phyloP scores from a whole-genome alignment of 805 yeast species.

The Candida lessepsii region DNA sequence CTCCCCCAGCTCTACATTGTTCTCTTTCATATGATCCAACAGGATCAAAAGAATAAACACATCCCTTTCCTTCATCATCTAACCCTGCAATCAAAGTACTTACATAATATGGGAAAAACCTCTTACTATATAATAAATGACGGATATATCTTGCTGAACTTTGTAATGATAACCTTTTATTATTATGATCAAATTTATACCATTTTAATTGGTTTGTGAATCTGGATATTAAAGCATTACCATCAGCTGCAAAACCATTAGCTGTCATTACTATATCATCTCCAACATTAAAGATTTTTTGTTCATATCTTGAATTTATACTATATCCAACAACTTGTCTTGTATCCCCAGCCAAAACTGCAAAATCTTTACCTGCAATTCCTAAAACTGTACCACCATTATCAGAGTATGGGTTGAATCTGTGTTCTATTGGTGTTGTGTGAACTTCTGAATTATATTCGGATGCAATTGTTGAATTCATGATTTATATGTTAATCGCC shows the following conservation, averaged over 20 bases:
- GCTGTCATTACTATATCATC: conserved; percentile 86
- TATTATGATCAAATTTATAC: conserved; percentile 85
- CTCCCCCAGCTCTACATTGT: conserved; percentile 97
- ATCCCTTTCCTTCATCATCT: conserved; percentile 89
- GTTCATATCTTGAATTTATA: conserved; percentile 89
- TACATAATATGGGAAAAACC: conserved; percentile 96
- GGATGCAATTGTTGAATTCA: conserved; percentile 46
- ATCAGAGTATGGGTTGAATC: conserved; percentile 90
- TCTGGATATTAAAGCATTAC: conserved; percentile 75
- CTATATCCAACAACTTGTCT: conserved; percentile 92
- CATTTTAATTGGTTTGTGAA: conserved; percentile 73
- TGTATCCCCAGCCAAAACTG: conserved; percentile 97
- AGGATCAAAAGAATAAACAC: conserved; percentile 94
- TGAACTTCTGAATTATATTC: conserved; percentile 60
- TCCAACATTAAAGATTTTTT: conserved; percentile 85
- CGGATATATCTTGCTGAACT: conserved; percentile 90
- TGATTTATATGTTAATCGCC: conserved; percentile 6
- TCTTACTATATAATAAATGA: conserved; percentile 84
- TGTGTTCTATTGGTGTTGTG: conserved; percentile 76
- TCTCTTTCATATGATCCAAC: conserved; percentile 97
- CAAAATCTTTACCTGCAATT: conserved; percentile 96
- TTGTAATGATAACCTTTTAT: conserved; percentile 62
- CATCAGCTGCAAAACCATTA: conserved; percentile 96
- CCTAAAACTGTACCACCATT: conserved; percentile 98
- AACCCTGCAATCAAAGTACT: conserved; percentile 93